Evolutionary conservation across 768 basidiomycete species (phyloP).

Genomic region (Royoungia palumana): DNA sequence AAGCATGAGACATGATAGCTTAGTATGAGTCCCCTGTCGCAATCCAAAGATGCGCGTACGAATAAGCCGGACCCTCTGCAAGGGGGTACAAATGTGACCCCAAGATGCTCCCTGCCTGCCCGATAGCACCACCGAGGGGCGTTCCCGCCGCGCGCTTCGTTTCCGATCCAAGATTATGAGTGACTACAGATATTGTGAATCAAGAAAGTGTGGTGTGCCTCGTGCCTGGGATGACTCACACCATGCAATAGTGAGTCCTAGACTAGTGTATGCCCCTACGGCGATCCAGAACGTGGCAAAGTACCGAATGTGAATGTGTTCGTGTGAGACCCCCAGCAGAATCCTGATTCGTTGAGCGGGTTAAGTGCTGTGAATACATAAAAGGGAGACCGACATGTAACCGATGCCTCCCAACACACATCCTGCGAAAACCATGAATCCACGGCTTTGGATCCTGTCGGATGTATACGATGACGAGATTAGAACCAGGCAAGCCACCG

Average conservation of each 20-base stretch:
- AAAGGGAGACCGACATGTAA: conserved; percentile 34
- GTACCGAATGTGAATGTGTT: conserved; percentile 37
- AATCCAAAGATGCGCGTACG: conserved; percentile 17
- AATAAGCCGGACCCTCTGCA: conserved; percentile 40
- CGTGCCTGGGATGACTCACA: conserved; percentile 31
- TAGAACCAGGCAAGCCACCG: conserved; percentile 38
- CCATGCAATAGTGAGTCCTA: conserved; percentile 48
- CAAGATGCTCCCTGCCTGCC: conserved; percentile 39
- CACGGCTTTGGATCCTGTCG: conserved; percentile 44
- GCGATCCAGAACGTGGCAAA: conserved; percentile 46
- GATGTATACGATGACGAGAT: conserved; percentile 38
- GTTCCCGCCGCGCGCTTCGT: conserved; percentile 43
- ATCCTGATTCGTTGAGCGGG: conserved; percentile 22
- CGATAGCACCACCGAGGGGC: conserved; percentile 41
- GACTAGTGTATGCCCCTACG: conserved; percentile 43
- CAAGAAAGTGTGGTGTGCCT: no score
- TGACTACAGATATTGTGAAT: conserved; percentile 25
- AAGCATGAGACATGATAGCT: no score
- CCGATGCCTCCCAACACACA: conserved; percentile 37
- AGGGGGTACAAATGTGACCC: conserved; percentile 43
- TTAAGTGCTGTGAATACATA: neutral
- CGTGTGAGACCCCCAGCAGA: conserved; percentile 32
- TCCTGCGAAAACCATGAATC: conserved; percentile 31
- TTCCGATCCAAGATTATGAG: conserved; percentile 43
- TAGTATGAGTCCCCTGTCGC: no score